A percentile compares a stretch with the other conserved stretches of the same genome.
phyloP scores from a whole-genome alignment of 441 rosid genomes.

The Metrosideros polymorpha region DNA sequence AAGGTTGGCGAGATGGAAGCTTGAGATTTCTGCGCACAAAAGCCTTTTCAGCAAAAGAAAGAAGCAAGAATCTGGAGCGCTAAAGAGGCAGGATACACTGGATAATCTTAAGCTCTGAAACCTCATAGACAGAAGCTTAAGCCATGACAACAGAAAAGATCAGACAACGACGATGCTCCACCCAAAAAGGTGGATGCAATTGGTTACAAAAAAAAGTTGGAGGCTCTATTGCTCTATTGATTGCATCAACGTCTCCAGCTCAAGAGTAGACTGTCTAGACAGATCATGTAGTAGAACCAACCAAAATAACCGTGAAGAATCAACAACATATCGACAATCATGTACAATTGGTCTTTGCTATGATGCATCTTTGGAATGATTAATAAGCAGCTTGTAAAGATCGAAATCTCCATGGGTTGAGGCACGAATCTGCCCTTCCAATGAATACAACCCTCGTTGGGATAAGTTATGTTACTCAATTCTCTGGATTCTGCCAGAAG shows the following conservation, averaged over 20 bases:
- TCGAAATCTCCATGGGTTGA: background rate
- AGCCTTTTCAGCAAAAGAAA: background rate
- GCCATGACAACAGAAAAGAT: background rate
- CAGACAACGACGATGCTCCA: background rate
- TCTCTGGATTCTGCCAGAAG: background rate
- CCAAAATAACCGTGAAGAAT: background rate
- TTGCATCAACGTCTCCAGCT: background rate
- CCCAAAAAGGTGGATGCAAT: background rate
- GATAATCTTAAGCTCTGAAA: background rate
- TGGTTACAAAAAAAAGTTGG: background rate
- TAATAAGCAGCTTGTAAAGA: background rate
- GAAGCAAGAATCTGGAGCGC: background rate
- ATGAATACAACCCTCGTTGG: background rate
- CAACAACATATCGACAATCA: background rate
- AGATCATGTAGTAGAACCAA: background rate
- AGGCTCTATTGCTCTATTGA: background rate
- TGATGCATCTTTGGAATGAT: background rate
- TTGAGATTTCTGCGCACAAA: slow-evolving; percentile 48
- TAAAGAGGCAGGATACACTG: background rate
- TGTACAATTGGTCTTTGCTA: background rate
- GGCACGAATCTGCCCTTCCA: background rate
- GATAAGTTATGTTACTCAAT: background rate
- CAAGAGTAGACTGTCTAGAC: background rate
- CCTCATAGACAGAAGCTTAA: background rate
- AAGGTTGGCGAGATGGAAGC: slow-evolving; percentile 72